Evolutionary conservation across 2,329 filamentous ascomycete species (phyloP).

Genomic region (Volutella citrinella): DNA sequence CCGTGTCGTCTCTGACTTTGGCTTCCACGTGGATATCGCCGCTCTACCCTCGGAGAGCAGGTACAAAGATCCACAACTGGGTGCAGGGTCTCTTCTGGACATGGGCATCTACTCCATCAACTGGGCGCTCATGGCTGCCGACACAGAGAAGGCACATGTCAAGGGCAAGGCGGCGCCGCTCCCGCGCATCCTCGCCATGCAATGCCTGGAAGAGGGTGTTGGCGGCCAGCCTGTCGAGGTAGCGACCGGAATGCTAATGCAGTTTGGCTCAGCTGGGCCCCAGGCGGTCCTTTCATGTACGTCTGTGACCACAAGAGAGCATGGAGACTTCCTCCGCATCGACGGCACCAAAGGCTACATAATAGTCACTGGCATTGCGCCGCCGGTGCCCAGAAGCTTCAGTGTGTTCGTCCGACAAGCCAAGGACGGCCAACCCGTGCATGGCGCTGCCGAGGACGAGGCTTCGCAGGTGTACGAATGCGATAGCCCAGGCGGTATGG

Average conservation of each 20-base stretch:
- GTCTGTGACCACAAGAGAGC: not conserved
- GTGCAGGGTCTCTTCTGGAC: conserved; percentile 27
- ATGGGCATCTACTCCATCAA: conserved; percentile 31
- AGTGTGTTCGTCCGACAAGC: not conserved
- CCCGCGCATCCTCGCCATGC: not conserved
- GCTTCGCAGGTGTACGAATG: not conserved
- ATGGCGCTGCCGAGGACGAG: not conserved
- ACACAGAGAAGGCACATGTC: too few species aligned
- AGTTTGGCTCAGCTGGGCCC: not conserved
- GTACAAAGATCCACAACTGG: conserved; percentile 7
- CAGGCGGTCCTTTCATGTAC: conserved; percentile 1
- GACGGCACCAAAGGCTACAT: conserved; percentile 3
- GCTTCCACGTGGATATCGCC: not conserved
- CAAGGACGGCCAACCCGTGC: not conserved
- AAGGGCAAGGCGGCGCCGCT: not conserved
- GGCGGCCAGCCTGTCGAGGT: not conserved
- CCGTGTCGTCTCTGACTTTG: conserved; percentile 2
- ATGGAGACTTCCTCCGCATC: not conserved
- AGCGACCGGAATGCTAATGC: conserved; percentile 1
- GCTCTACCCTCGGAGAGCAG: conserved; percentile 4
- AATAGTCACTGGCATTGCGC: not conserved
- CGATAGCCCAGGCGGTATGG: too few species aligned
- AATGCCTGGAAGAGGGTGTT: conserved; percentile 1
- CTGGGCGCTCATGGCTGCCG: conserved; percentile 1
- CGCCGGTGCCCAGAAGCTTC: not conserved